Conservation (phyloP, 2,329 filamentous ascomycete genomes). For the Cytospora schulzeri region DNA sequence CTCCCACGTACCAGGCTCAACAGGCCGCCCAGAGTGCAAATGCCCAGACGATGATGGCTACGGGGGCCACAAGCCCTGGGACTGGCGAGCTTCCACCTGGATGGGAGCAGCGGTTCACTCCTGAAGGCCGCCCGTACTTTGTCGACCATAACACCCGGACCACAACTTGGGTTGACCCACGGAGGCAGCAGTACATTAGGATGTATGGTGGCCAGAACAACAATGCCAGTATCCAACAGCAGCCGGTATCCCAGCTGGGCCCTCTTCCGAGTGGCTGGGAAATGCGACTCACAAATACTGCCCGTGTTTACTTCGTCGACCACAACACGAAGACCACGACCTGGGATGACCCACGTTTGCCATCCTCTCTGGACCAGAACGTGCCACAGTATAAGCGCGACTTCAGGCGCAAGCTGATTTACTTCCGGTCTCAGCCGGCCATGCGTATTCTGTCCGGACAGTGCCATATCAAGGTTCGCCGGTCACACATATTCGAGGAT, state of each 20-base stretch:
- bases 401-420: conserved; percentile 96
- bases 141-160: conserved; percentile 98
- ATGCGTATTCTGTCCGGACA: conserved; percentile 94
- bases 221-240: conserved; percentile 89
- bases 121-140: conserved; percentile 93
- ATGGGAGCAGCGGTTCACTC: conserved; percentile 95
- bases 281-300: conserved; percentile 98
- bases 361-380: conserved; percentile 95
- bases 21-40: conserved; percentile 48
- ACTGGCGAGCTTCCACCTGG: conserved; percentile 92
- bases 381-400: conserved; percentile 99
- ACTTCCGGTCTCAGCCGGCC: conserved; percentile 97
- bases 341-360: conserved; percentile 95
- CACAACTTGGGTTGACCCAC: conserved; percentile 97
- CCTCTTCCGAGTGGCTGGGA: conserved; percentile 97
- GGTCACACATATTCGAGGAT: conserved; percentile 97
- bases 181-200: conserved; percentile 95
- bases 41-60: conserved; percentile 87
- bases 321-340: conserved; percentile 99
- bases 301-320: conserved; percentile 97
- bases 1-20: conserved; percentile 71
- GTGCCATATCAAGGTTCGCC: conserved; percentile 95
- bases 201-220: conserved; percentile 93
- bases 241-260: conserved; percentile 94
- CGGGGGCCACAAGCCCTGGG: conserved; percentile 89